These are phyloP conservation scores for Cubamyces lactineus DNA, from an alignment of 768 basidiomycete species.

Conservation along the genomic window DNA sequence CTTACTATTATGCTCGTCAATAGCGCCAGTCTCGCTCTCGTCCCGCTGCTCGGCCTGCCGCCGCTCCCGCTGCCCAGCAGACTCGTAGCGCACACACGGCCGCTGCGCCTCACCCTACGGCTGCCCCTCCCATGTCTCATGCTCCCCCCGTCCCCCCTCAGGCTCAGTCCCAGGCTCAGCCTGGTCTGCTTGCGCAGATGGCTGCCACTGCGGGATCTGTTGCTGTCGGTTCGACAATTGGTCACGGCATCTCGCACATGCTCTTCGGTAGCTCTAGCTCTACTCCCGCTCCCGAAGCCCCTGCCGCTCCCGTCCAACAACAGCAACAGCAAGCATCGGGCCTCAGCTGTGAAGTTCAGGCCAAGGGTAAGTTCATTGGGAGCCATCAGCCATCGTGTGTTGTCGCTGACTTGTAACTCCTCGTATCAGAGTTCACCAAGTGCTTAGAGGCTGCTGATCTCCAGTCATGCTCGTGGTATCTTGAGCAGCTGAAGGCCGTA, in stretches of 20 bases:
- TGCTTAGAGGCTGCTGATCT: conserved; percentile 85
- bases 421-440: conserved; percentile 69
- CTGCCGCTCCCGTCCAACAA: conserved; percentile 52
- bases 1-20: background rate
- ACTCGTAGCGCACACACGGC: conserved; percentile 53
- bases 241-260: conserved; percentile 89
- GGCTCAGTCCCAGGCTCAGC: conserved; percentile 45
- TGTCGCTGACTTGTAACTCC: background rate
- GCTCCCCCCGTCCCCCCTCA: conserved; percentile 40
- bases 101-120: conserved; percentile 43
- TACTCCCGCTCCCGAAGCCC: conserved; percentile 45
- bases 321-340: conserved; percentile 53
- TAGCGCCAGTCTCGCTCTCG: conserved; percentile 80
- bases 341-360: conserved; percentile 73
- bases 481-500: conserved; percentile 87
- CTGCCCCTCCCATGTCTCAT: conserved; percentile 44
- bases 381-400: conserved; percentile 6
- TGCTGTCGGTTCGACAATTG: conserved; percentile 84
- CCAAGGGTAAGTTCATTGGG: conserved; percentile 59
- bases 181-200: conserved; percentile 83
- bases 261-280: conserved; percentile 75
- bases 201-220: conserved; percentile 91
- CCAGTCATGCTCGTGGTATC: conserved; percentile 81
- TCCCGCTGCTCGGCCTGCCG: conserved; percentile 48
- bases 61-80: conserved; percentile 50